Base-by-base conservation (phyloP, 2,329 filamentous ascomycete species). In the Neocucurbitaria cava region DNA sequence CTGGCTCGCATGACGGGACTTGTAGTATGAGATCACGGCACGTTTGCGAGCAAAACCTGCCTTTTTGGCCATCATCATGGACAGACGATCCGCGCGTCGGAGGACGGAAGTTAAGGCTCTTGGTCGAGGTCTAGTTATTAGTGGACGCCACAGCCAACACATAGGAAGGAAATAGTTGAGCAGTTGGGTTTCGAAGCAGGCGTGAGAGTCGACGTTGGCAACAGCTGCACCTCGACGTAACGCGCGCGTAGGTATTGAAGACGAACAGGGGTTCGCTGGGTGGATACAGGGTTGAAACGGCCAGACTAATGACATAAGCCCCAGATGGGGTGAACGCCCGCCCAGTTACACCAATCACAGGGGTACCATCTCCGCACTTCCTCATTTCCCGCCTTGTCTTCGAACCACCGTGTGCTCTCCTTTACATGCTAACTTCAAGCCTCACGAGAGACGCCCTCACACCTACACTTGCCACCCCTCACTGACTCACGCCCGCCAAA, bases 331-430 rank as follows among this genome's bases (percentile, higher is more conserved):
- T 45, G 38, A 41, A 49, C 38, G 31, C 24, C 52, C 42, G 35
- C 39, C 21, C 4, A 11, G n/a, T 33, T 36, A 40, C 54, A 48
- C 63, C 62, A 64, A 67, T 67, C 62, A 50, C 47, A 56, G 49
- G 55, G 51, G 52, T 36, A 46, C 44, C 54, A 56, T 59, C 64
- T 61, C 59, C 62, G 61, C 58, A 59, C n/a, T 23, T 21, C 49
- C 49, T 63, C 60, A 63, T 65, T 61, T 63, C 54, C 61, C 51
- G 45, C 47, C 45, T n/a, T 52, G 48, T 51, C 55, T 45, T 51
- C 39, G 39, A 54, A 67, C 58, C 55, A 59, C 52, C 54, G 52
- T 59, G 54, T 54, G 48, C 53, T 41, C 48, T 52, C 47, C 48
- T 52, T 54, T 58, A 35, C 49, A 47, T 30, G 7, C 20, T 24